Base-by-base conservation (phyloP, 2,329 filamentous ascomycete genomes). In the Colletotrichum cordylinicola region DNA sequence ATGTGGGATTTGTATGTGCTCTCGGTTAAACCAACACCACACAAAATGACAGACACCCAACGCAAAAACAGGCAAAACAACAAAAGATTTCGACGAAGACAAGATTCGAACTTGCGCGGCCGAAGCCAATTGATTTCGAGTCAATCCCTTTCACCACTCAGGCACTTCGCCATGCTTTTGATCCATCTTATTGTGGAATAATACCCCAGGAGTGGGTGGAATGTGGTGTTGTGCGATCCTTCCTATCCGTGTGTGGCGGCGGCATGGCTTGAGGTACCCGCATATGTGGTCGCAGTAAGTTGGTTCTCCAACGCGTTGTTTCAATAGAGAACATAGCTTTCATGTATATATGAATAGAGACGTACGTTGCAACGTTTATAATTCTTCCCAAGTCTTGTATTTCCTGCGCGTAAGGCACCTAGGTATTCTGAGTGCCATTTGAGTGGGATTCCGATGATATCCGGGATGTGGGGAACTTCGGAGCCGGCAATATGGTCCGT, bases 91-190 rank as follows among this genome's bases (percentile, higher is more conserved):
- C 71, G 71, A 74, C 67, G 60, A 74, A 70, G 72, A 68, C 72
- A 74, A 55, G 72, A 74, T 66, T 74, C 67, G 72, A 74, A 74
- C 72, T 62, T 74, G 67, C 72, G 72, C 72, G 72, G 43, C 72
- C 72, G 72, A 74, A 74, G 67, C 72, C 72, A 74, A 61, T 29
- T 74, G 72, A 64, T 70, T 74, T 74, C 67, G 58, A 74, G 72
- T 39, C 72, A 74, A 21, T 61, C 72, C 12, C 67, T 15, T 27
- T 67, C 21, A 75, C 73, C 73, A 72, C 73, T 75, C 62, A 9
- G 62, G 15, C 68, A 75, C 72, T 71, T 72, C 72, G 68, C 68
- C 68, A 10, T 15, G 24, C 1, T n/a, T 8, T 12, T 8, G 1
- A 15, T 10, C 6, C 12, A 18, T 31, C 27, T 58, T 31, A 58